These are phyloP conservation scores for Trichoderma asperellum DNA, from an alignment of 2,329 filamentous ascomycete species.

Conservation along the genomic window DNA sequence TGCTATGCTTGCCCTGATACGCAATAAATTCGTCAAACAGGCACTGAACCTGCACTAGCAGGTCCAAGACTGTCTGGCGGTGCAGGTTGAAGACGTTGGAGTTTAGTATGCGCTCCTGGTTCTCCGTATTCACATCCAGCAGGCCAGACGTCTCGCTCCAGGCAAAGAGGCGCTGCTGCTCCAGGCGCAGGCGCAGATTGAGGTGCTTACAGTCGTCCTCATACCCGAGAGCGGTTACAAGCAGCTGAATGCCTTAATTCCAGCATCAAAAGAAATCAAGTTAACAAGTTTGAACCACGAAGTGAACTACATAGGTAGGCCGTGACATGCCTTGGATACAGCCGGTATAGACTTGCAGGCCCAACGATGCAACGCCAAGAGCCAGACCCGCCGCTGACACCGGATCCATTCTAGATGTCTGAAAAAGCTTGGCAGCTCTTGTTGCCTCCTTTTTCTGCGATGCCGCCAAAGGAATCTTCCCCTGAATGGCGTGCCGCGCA, in stretches of 20 bases:
- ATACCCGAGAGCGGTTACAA: constrained; percentile 52
- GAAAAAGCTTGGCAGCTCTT: neutral
- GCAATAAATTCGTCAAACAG: constrained; percentile 53
- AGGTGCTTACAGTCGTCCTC: constrained; percentile 54
- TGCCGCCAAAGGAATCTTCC: neutral
- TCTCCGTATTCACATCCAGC: constrained; percentile 48
- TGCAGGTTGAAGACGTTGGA: constrained; percentile 55
- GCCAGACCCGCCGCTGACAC: constrained; percentile 49
- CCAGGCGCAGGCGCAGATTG: constrained; percentile 53
- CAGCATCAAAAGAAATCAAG: neutral
- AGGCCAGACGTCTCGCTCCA: constrained; percentile 56
- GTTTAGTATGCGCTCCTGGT: constrained; percentile 47
- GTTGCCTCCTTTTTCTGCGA: neutral
- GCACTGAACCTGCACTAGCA: constrained; percentile 52
- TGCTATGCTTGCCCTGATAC: constrained; percentile 46
- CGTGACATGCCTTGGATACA: constrained; percentile 47
- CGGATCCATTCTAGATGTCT: constrained; percentile 45
- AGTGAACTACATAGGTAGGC: neutral
- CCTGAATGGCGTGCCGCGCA: neutral
- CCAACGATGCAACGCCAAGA: constrained; percentile 50
- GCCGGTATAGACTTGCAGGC: constrained; percentile 51
- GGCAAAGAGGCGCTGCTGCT: constrained; percentile 54
- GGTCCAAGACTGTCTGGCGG: constrained; percentile 53
- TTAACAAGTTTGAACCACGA: constrained; percentile 9
- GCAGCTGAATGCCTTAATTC: constrained; percentile 50